Percentiles rank a stretch among this genome's conserved stretches.
Evolutionary conservation across 2,329 filamentous ascomycete genomes (phyloP).

Genomic region (Cladophialophora bantiana): DNA sequence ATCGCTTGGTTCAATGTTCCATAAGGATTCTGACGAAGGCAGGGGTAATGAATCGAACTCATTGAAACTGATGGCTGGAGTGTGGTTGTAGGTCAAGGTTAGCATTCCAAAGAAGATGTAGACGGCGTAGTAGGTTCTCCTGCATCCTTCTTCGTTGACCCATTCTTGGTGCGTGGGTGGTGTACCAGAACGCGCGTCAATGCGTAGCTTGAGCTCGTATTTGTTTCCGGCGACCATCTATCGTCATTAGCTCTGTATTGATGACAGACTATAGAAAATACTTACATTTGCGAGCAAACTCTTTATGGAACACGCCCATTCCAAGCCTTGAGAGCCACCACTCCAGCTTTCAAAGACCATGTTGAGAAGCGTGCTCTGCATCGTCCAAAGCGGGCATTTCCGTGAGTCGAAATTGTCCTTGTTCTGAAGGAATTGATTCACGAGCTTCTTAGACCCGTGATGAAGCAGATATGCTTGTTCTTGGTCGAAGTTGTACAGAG

Average conservation of each 20-base stretch:
- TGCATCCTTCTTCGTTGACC: constrained; percentile 96
- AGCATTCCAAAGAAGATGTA: constrained; percentile 98
- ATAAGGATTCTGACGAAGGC: constrained; percentile 90
- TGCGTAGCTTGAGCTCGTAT: constrained; percentile 92
- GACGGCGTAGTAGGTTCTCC: constrained; percentile 95
- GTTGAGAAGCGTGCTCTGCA: constrained; percentile 95
- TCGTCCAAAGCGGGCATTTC: constrained; percentile 96
- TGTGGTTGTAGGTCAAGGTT: constrained; percentile 96
- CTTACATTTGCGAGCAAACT: constrained; percentile 84
- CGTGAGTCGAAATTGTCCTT: constrained; percentile 98
- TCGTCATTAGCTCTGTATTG: neutral
- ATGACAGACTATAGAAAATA: constrained; percentile 12
- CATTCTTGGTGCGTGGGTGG: constrained; percentile 84
- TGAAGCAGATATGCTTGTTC: constrained; percentile 97
- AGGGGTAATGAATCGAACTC: constrained; percentile 94
- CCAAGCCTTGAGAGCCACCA: constrained; percentile 93
- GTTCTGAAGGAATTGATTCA: constrained; percentile 96
- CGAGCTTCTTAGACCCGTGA: constrained; percentile 94
- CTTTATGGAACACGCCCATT: constrained; percentile 99
- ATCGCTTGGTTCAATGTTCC: constrained; percentile 83
- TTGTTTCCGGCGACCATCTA: constrained; percentile 95
- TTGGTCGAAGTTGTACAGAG: constrained; percentile 94
- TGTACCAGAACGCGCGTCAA: constrained; percentile 80
- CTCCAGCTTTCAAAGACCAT: constrained; percentile 99
- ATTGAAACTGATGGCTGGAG: constrained; percentile 96